Evolutionary conservation across 257 asterid species (phyloP), one percentile per base, ranked within the genome.

Genomic region (Galeopsis tetrahit): DNA sequence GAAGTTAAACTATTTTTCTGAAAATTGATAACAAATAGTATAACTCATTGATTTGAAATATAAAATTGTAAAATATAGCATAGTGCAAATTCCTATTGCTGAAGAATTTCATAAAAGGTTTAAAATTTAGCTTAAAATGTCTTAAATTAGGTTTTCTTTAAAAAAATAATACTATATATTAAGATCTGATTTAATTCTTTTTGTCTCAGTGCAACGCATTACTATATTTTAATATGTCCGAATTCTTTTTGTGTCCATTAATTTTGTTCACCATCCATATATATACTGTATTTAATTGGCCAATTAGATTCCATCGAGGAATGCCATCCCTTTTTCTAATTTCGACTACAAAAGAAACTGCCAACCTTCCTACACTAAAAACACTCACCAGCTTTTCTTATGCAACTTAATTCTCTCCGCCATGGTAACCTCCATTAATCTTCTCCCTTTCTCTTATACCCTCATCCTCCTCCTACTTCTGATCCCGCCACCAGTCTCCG

Each of bases 231-330:
- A 11, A 15, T 52, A 15, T 36, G 21, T 14, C 6, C 5, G 56
- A 48, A 48, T 48, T 17, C 13, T 7, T 48, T 48, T 2, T 17
- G 34, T 31, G 34, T 57, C 32, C 2, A 57, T 68, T 13, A 44
- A 2, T 51, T 17, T n/a, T 80, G 78, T 58, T 80, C 52, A 61
- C 85, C 80, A 74, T 77, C 75, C 80, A 59, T 70, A 66, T 81
- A 77, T 49, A 49, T 70, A 76, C 71, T 62, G 43, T 68, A 35
- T 34, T 80, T 63, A 73, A 72, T 72, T 69, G 28, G 68, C 64
- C 82, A 72, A 53, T 51, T 14, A 68, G 68, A 65, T 75, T 78
- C 78, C 39, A n/a, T 69, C 13, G n/a, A 33, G n/a, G 62, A 10
- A 0, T 35, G 38, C 63, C 81, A 68, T 35, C 75, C 78, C 44